A percentile compares a stretch with the other conserved stretches of the same genome.
Evolutionary conservation across 345 rosid species (phyloP).

Genomic region (Euphorbia peplus): DNA sequence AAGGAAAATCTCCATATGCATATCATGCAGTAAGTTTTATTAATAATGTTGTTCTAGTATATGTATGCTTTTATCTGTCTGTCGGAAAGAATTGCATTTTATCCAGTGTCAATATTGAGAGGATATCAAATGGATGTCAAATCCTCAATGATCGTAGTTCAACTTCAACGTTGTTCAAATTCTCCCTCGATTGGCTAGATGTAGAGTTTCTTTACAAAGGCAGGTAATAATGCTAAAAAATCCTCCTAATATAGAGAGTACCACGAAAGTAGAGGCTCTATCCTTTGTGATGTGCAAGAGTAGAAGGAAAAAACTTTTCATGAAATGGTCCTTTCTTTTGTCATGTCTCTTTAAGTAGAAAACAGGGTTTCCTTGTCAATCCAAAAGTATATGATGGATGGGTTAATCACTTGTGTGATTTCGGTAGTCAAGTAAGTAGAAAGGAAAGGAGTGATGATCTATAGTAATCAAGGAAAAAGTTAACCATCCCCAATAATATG

Average conservation of each 20-base stretch:
- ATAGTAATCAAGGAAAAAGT: neutral
- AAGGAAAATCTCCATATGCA: slow-evolving; percentile 86
- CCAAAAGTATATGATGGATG: neutral
- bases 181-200: neutral
- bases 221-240: neutral
- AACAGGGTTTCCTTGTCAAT: neutral
- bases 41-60: neutral
- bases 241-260: neutral
- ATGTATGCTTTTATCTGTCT: neutral
- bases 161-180: neutral
- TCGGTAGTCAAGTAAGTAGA: neutral
- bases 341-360: no score
- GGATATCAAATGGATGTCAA: no score
- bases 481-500: neutral
- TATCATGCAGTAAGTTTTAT: slow-evolving; percentile 69
- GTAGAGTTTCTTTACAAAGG: neutral
- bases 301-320: no score
- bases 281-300: neutral
- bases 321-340: no score
- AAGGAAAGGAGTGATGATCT: neutral
- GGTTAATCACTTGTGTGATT: neutral
- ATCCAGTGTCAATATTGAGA: neutral
- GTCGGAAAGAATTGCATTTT: neutral
- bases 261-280: neutral
- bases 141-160: no score